Base-by-base conservation (phyloP, 345 rosid species). In the sweet orange (Citrus sinensis) region DNA sequence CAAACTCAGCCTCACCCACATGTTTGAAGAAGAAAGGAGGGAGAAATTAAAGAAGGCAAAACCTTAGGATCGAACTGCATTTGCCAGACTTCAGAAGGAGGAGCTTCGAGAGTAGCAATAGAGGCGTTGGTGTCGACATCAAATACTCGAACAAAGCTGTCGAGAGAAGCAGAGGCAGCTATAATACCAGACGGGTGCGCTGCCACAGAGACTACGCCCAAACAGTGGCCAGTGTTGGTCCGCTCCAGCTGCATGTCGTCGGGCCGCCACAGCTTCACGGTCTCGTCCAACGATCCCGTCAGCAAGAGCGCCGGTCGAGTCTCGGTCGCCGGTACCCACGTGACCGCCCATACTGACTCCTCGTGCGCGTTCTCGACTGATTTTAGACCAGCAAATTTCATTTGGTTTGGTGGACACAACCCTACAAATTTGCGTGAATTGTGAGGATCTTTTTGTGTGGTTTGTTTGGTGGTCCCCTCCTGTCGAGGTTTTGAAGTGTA, bases 11-110 rank as follows among this genome's bases (percentile, higher is more conserved):
- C 51, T 46, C 58, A 61, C 34, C 37, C 68, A 61, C 27, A 37
- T 2, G 22, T 17, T 49, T 27, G 58, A 54, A 54, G 1, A 17
- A 54, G 22, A 54, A 54, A 54, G 22, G 3, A 54, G 22, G 19
- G 22, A 46, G 58, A 54, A 54, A 17, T 54, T 54, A 19, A 54
- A 54, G 58, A 54, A 54, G 22, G 20, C 58, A 19, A 39, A 71
- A 94, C 99, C 99, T 86, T 90, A 69, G 99, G 94, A 78, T 94
- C 88, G 80, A 96, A 96, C 84, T 89, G 91, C 99, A 96, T 88
- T 78, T 96, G 97, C 98, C 98, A 94, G 70, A 94, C 95, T 85
- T 96, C 98, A 20, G 98, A 92, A 11, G 99, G 98, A 13, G 98
- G 98, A 78, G 97, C 98, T 80, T 96, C 98, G 68, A 96, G 90